Evolutionary conservation across 106 monocot genomes (phyloP), one percentile per base, ranked within the genome.

Genomic region (Dendrobium huoshanense): DNA sequence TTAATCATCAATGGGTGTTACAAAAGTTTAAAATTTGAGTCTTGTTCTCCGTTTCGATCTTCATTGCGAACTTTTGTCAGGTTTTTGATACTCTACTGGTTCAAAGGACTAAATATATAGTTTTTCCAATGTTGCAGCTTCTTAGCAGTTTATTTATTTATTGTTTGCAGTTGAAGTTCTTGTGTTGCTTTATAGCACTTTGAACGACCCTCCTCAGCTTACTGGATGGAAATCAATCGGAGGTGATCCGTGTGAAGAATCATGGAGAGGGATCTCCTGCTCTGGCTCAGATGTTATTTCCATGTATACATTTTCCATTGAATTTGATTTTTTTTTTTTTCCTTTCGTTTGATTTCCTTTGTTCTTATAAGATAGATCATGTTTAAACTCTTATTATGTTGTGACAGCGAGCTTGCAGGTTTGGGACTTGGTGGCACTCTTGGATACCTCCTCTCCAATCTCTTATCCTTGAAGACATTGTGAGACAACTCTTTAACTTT

Each of bases 401-500:
- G 9, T 64, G 22, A n/a, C 89, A 96, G 96, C 44, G 81, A 90
- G 37, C 45, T 96, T 41, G 83, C 89, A 49, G 96, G 96, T 54
- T 70, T 91, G 58, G 83, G 87, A 25, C 85, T 96, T 24, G 93
- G 83, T 81, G 93, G 96, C 42, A 90, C 88, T 47, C 84, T 96
- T 15, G 96, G 96, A 13, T 96, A 91, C 75, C 82, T 82, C 9
- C 93, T 96, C 29, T 87, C 91, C 3, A 75, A 88, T 83, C 89
- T 96, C 7, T 43, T 78, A 41, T 93, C 93, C 7, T 80, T 96
- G 88, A 91, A 67, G 79, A 91, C 88, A 77, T 56, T 96, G 96
- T 96, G 81, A 88, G 93, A n/a, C 55, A 81, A 68, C 11, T 74
- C 47, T 64, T 64, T 18, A 55, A 5, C 16, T 82, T 77, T 49